Base-by-base conservation (phyloP, 23 red algal species). In the Gracilaria vermiculophylla region DNA sequence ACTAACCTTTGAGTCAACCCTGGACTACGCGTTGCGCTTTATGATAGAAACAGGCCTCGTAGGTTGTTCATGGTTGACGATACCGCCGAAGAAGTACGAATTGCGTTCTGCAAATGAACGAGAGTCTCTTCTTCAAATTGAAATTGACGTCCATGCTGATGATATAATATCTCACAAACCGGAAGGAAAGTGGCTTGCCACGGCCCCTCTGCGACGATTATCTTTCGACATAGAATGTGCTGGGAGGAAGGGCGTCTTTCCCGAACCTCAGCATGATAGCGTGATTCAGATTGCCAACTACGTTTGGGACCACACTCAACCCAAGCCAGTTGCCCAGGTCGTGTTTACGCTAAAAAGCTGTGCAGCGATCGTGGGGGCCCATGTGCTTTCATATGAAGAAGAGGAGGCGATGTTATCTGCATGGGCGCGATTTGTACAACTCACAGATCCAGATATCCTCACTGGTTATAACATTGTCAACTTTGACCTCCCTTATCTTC, bases 381-480 rank as follows among this genome's bases (percentile, higher is more conserved):
- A 91, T 56, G 94, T 99, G 8, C 24, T 82, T 12, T 94, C 82
- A 19, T 94, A 85, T 80, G 60, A 82, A 13, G 48, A 64, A 21
- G 97, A 99, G 70, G 48, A 39, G 29, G 82, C 94, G 67, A 50
- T 99, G 70, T 57, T 99, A 37, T 83, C 83, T 28, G 93, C 89
- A 14, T 99, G 92, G 92, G 33, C 80, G 21, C 31, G 62, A 23
- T 99, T 99, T 82, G 75, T 95, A 21, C 42, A 71, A 12, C 40
- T 83, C 19, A 45, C 72, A 61, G 97, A 99, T 72, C 93, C 97
- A 33, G 97, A 99, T 65, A 88, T 99, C 37, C 45, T 99, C 23
- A 99, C 97, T 31, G 97, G 97, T 12, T 99, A 99, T 80, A 99
- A 99, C 67, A 99, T 99, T 40, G 97, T 99, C 81, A 99, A 99